Base-by-base conservation (phyloP, 768 basidiomycete genomes). In the Macrolepiota albuminosa region DNA sequence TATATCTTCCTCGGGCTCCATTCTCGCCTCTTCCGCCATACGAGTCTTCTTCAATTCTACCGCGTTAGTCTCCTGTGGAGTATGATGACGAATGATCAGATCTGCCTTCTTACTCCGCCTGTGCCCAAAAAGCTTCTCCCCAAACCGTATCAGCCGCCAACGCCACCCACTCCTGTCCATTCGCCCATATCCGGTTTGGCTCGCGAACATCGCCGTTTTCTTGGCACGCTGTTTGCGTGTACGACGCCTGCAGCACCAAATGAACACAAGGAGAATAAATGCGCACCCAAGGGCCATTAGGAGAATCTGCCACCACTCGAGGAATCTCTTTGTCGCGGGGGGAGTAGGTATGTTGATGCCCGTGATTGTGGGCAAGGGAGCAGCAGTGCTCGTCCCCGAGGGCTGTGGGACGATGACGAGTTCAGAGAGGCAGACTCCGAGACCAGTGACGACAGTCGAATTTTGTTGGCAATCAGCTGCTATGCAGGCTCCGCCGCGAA, bases 281-380 rank as follows among this genome's bases (percentile, higher is more conserved):
- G 86, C 85, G 65, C 87, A 88, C 10, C 91, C 89, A 45, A 92
- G 81, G 0, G 86, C 78, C 87, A 93, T 92, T 55, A 93, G 81
- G 48, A 92, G 75, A 67, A 93, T 91, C 75, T 93, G 80, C 90
- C 90, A 93, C 90, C 91, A 92, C 61, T 77, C 74, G 4, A 91
- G 75, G 26, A 75, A 61, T 33, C 74, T 76, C 24, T 69, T 70
- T 29, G 65, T 54, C 9, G n/a, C 2, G 57, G 61, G 63, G 14
- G 64, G 57, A 1, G 78, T 79, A 0, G 87, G 86, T 11, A 80
- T 72, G 52, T 79, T 70, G 59, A 86, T 70, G 26, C 88, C 87
- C 2, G 85, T 78, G 61, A 86, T 73, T 6, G 80, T 71, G 26
- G 87, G 85, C 39, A 85, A 72, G 0, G 84, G 78, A 21, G 64